Base-by-base conservation (phyloP, 2,329 filamentous ascomycete species). In the Colletotrichum sp. region DNA sequence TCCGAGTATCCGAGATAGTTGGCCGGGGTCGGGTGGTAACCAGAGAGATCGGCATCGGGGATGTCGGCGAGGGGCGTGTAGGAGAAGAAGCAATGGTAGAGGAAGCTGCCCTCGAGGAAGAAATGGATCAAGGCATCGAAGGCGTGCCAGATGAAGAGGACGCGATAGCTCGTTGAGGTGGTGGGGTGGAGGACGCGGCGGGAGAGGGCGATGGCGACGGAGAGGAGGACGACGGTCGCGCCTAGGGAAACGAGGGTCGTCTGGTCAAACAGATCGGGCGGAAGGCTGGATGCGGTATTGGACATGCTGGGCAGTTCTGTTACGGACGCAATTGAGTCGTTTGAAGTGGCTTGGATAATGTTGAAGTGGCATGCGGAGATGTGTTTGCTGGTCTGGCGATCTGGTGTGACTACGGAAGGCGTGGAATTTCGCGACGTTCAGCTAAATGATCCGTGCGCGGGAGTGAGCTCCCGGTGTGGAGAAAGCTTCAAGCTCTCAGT, bases 81-180 rank as follows among this genome's bases (percentile, higher is more conserved):
- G 12, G 87, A 88, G 89, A 96, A 96, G 90, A 99, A 98, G 88
- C 95, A 98, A 87, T 98, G 95, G 89, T 96, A 98, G 29, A 98
- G 92, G 85, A 95, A 99, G 81, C 92, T 94, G 70, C 95, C 96
- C 87, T 99, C 96, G 83, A 99, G 94, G 83, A 95, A 89, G 85
- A 98, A 92, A 87, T 99, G 97, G 81, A 96, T 96, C 59, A 98
- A 90, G 36, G 95, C 95, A 84, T 98, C 96, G 86, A 98, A 98
- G 49, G 95, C 90, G 87, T 98, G 96, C 96, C 96, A 98, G 86
- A 98, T 91, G 89, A 98, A 98, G 78, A 98, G 92, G 82, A 95
- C 87, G 77, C 96, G 95, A 72, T 90, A 89, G 68, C 92, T 90
- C 49, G 86, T 83, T 2, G 90, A 85, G 13, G 92, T 88, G 2